These are phyloP conservation scores for Bodo saltans DNA, from an alignment of 78 protist species.

Conservation along the genomic window DNA sequence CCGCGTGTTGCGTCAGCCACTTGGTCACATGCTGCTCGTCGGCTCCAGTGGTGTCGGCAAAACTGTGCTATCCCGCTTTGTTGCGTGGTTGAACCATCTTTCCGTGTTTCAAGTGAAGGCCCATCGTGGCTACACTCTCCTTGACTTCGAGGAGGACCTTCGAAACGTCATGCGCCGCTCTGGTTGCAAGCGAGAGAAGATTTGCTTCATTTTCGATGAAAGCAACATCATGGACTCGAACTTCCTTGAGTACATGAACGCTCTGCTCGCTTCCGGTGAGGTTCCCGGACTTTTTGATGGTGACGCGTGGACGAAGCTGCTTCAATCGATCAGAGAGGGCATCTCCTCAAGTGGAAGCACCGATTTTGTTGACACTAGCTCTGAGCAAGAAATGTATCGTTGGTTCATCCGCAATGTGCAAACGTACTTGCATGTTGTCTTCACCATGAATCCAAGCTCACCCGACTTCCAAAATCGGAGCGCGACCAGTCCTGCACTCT, in stretches of 20 bases:
- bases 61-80: constrained; percentile 80
- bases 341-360: background rate
- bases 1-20: constrained; percentile 88
- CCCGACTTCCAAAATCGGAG: constrained; percentile 82
- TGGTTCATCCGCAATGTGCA: constrained; percentile 76
- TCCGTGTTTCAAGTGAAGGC: constrained; percentile 64
- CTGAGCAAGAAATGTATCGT: constrained; percentile 58
- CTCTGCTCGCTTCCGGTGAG: constrained; percentile 89
- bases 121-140: constrained; percentile 58
- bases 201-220: constrained; percentile 94
- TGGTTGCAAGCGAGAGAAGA: constrained; percentile 86
- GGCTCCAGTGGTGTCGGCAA: constrained; percentile 92
- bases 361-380: constrained; percentile 54
- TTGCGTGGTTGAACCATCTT: constrained; percentile 81
- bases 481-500: constrained; percentile 88
- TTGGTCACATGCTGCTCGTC: constrained; percentile 88
- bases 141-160: constrained; percentile 92
- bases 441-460: constrained; percentile 93
- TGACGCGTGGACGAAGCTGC: constrained; percentile 70
- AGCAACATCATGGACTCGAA: constrained; percentile 81
- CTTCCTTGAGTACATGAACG: constrained; percentile 95
- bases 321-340: constrained; percentile 42
- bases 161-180: constrained; percentile 80
- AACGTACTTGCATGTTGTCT: constrained; percentile 90
- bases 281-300: constrained; percentile 98